Evolutionary conservation across 208 protist species (phyloP).

Genomic region (Trypanosoma caninum): DNA sequence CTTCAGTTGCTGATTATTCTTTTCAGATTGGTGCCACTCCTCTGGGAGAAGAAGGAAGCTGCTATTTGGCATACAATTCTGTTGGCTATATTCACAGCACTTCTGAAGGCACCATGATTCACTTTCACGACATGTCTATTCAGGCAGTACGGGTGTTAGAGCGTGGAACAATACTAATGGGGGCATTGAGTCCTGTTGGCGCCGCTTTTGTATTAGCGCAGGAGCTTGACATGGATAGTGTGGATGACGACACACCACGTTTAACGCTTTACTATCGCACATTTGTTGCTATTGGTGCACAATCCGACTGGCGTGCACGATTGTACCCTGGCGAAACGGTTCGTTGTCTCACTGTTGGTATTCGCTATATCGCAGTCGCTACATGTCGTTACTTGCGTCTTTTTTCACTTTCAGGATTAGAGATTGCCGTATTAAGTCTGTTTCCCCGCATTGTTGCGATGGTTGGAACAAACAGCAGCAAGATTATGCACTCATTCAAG

Average conservation of each 20-base stretch:
- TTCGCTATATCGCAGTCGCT: conserved; percentile 70
- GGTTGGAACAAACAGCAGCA: conserved; percentile 65
- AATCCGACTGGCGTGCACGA: conserved; percentile 75
- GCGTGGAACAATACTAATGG: conserved; percentile 68
- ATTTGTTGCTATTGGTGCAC: conserved; percentile 70
- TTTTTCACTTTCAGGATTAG: conserved; percentile 78
- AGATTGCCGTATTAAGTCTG: conserved; percentile 78
- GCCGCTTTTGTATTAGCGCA: conserved; percentile 60
- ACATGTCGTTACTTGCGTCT: conserved; percentile 78
- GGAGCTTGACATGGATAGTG: conserved; percentile 30
- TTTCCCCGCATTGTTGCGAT: conserved; percentile 78
- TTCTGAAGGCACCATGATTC: conserved; percentile 51
- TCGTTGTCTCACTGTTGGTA: conserved; percentile 69
- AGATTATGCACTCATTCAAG: conserved; percentile 52
- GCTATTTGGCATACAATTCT: conserved; percentile 87
- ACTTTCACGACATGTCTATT: conserved; percentile 82
- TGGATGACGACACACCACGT: conserved; percentile 42
- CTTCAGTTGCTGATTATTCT: conserved; percentile 77
- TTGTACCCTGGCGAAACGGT: conserved; percentile 71
- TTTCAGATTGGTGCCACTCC: conserved; percentile 84
- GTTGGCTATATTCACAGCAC: conserved; percentile 73
- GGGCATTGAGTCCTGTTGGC: conserved; percentile 68
- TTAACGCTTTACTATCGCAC: conserved; percentile 72
- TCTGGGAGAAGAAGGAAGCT: conserved; percentile 51
- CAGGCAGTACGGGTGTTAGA: conserved; percentile 61